These are phyloP conservation scores for Styphnolobium japonicum DNA, from an alignment of 306 rosid genomes.

Conservation along the genomic window DNA sequence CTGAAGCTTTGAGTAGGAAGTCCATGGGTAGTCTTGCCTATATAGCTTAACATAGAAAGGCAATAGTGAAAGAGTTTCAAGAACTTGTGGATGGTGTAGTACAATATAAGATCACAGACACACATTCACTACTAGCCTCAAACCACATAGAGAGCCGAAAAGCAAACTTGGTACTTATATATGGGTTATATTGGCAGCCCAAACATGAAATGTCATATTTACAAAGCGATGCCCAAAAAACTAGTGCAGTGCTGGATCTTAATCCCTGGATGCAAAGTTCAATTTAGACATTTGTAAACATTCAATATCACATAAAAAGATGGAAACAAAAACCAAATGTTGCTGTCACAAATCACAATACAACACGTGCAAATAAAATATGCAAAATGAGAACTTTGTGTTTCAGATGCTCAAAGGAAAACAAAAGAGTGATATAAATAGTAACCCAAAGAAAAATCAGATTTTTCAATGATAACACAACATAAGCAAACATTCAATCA, in stretches of 20 bases:
- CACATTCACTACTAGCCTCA: too few species aligned
- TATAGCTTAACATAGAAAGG: too few species aligned
- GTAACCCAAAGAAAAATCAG: background rate
- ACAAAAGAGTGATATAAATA: background rate
- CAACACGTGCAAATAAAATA: background rate
- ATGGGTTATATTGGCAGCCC: slow-evolving; percentile 74
- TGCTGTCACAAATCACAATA: background rate
- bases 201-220: slow-evolving; percentile 43
- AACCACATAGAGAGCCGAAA: background rate
- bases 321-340: too few species aligned
- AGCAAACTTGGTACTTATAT: slow-evolving; percentile 17
- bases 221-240: slow-evolving; percentile 72
- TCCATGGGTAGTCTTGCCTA: too few species aligned
- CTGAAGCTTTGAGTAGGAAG: too few species aligned
- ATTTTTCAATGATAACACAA: too few species aligned
- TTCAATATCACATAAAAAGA: too few species aligned
- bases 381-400: background rate
- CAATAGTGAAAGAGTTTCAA: too few species aligned
- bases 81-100: too few species aligned
- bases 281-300: background rate
- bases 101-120: too few species aligned
- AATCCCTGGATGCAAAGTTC: background rate
- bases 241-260: slow-evolving; percentile 28
- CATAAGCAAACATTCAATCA: too few species aligned
- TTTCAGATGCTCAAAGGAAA: background rate